These are phyloP conservation scores for Trichoderma brevicompactum DNA, from an alignment of 2,329 filamentous ascomycete genomes.

Conservation along the genomic window DNA sequence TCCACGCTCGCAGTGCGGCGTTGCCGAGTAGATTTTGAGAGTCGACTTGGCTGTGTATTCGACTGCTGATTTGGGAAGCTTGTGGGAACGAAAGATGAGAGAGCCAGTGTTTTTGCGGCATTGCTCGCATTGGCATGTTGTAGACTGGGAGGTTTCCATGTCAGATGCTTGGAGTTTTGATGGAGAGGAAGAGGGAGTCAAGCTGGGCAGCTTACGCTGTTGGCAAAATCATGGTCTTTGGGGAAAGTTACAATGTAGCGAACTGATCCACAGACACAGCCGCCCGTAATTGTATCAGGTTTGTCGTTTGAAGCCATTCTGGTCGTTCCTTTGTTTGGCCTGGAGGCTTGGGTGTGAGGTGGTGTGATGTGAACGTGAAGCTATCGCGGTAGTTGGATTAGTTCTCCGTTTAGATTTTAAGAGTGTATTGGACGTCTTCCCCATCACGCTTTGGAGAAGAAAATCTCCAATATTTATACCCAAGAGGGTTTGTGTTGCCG, in stretches of 20 bases:
- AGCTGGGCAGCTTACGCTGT: slow-evolving; percentile 35
- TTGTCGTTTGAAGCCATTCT: slow-evolving; percentile 35
- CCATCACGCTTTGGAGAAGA: no score
- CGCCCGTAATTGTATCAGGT: slow-evolving; percentile 50
- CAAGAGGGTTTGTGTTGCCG: not conserved
- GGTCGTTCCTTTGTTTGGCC: not conserved
- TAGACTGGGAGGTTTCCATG: slow-evolving; percentile 38
- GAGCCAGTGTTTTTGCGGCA: slow-evolving; percentile 57
- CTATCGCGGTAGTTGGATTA: not conserved
- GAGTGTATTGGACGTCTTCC: not conserved
- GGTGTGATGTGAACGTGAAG: not conserved
- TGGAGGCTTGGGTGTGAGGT: no score
- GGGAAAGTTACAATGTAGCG: slow-evolving; percentile 55
- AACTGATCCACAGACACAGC: slow-evolving; percentile 56
- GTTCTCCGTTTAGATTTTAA: no score
- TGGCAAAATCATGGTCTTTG: slow-evolving; percentile 49
- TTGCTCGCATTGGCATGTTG: slow-evolving; percentile 60
- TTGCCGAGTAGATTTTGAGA: slow-evolving; percentile 48
- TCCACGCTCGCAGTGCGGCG: slow-evolving; percentile 46
- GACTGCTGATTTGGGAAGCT: slow-evolving; percentile 43
- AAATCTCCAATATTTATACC: not conserved
- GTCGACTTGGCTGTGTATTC: slow-evolving; percentile 41
- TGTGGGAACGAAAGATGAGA: slow-evolving; percentile 50
- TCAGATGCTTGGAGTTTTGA: not conserved
- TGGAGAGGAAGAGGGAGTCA: slow-evolving; percentile 3